These are phyloP conservation scores for Beauveria varroae DNA, from an alignment of 2,329 filamentous ascomycete genomes.

Conservation along the genomic window DNA sequence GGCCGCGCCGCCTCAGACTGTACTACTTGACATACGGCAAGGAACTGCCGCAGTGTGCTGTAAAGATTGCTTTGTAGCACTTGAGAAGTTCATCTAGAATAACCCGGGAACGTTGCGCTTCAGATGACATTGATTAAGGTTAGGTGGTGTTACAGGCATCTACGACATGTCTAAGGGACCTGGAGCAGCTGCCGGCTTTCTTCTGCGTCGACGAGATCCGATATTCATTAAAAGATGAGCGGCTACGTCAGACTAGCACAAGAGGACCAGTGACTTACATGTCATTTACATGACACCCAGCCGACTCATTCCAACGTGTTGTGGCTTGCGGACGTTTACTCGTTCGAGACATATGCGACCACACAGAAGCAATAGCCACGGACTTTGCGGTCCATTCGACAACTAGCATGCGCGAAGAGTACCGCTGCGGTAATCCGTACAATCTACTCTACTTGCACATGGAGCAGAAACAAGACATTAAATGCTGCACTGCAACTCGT, in stretches of 20 bases:
- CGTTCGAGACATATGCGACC: too few species aligned
- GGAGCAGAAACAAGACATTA: too few species aligned
- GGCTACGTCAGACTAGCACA: too few species aligned
- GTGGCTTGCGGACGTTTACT: too few species aligned
- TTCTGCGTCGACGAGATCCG: neutral
- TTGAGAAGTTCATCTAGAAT: neutral
- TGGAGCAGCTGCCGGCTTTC: neutral
- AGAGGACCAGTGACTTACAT: neutral
- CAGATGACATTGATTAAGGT: neutral
- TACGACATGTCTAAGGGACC: conserved; percentile 6
- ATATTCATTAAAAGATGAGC: neutral
- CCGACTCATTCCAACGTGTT: too few species aligned
- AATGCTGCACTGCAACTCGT: too few species aligned
- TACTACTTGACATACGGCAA: neutral
- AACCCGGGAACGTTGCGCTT: neutral
- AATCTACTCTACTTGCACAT: too few species aligned
- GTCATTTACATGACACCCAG: too few species aligned
- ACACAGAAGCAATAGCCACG: too few species aligned
- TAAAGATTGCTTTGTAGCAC: neutral
- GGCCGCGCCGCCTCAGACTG: conserved; percentile 5
- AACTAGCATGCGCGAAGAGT: too few species aligned
- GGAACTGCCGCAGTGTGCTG: neutral
- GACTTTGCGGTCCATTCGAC: too few species aligned
- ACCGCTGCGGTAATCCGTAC: too few species aligned
- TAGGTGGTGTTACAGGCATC: neutral